These are phyloP conservation scores for Oryza glumipatula DNA, from an alignment of 176 grass and related monocot genomes.

Conservation along the genomic window DNA sequence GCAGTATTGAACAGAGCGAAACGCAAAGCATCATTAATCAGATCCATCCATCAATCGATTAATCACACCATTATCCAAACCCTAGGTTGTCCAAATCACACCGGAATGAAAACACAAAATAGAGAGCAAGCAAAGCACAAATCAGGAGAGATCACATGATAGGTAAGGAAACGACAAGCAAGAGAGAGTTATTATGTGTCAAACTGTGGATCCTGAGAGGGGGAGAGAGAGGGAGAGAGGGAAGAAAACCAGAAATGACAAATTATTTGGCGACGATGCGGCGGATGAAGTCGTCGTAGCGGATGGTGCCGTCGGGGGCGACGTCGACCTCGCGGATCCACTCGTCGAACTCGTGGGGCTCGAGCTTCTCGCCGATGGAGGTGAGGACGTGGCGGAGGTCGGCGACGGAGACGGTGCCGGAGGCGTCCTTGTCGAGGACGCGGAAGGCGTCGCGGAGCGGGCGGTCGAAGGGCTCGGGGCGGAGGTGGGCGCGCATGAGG, in stretches of 20 bases:
- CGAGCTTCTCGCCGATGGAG: constrained; percentile 97
- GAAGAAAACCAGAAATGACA: neutral
- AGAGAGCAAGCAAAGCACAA: neutral
- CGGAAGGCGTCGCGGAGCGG: constrained; percentile 93
- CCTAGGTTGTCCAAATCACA: constrained; percentile 34
- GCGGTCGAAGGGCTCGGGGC: constrained; percentile 86
- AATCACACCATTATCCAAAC: constrained; percentile 57
- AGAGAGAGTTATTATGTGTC: constrained; percentile 43
- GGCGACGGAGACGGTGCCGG: constrained; percentile 79
- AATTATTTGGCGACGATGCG: constrained; percentile 90
- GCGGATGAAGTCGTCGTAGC: constrained; percentile 97
- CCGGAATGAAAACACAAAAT: constrained; percentile 17
- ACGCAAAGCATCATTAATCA: constrained; percentile 20
- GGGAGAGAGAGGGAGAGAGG: rapidly evolving
- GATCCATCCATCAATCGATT: constrained; percentile 37
- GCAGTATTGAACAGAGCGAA: constrained; percentile 14
- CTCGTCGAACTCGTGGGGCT: constrained; percentile 95
- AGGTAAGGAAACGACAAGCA: constrained; percentile 8
- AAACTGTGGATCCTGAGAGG: neutral
- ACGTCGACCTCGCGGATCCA: constrained; percentile 98
- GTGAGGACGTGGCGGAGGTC: constrained; percentile 97
- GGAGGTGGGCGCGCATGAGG: constrained; percentile 81
- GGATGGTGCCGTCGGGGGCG: constrained; percentile 82
- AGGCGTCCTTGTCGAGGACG: constrained; percentile 98
- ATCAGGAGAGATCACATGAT: neutral